phyloP scores from a whole-genome alignment of 2,329 filamentous ascomycete species.

The Xylaria sp. region DNA sequence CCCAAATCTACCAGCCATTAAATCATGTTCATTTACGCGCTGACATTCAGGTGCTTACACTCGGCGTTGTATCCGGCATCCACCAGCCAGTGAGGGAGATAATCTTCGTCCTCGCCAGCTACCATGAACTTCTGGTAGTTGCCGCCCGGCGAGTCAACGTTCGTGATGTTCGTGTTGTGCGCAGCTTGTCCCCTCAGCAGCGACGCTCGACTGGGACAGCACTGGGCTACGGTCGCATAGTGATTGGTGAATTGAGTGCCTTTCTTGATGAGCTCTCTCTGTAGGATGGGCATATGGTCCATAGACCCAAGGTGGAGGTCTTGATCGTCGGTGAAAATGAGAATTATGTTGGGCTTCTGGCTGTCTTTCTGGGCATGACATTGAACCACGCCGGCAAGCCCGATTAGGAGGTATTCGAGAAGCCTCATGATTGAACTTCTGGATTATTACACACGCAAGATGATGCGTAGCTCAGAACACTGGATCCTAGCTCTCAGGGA shows the following conservation, averaged over 20 bases:
- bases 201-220: conserved; percentile 33
- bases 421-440: too few relatives aligned
- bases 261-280: conserved; percentile 28
- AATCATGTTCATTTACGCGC: too few relatives aligned
- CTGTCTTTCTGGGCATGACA: too few relatives aligned
- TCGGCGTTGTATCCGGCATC: conserved; percentile 23
- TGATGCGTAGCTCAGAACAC: too few relatives aligned
- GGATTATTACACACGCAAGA: too few relatives aligned
- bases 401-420: too few relatives aligned
- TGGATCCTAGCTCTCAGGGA: too few relatives aligned
- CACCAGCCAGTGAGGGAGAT: conserved; percentile 20
- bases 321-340: conserved; percentile 35
- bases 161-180: conserved; percentile 34
- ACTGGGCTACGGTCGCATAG: conserved; percentile 34
- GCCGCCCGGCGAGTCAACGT: conserved; percentile 18
- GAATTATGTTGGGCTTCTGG: conserved; percentile 30
- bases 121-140: conserved; percentile 24
- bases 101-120: conserved; percentile 16
- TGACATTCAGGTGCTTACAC: too few relatives aligned
- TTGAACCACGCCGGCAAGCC: too few relatives aligned
- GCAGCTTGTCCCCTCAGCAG: conserved; percentile 31
- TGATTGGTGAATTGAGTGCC: conserved; percentile 34
- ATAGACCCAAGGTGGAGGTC: conserved; percentile 25
- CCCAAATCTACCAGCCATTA: too few relatives aligned
- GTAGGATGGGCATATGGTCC: conserved; percentile 15